Evolutionary conservation across 2,329 filamentous ascomycete species (phyloP).

Genomic region (Penicillium sp.): DNA sequence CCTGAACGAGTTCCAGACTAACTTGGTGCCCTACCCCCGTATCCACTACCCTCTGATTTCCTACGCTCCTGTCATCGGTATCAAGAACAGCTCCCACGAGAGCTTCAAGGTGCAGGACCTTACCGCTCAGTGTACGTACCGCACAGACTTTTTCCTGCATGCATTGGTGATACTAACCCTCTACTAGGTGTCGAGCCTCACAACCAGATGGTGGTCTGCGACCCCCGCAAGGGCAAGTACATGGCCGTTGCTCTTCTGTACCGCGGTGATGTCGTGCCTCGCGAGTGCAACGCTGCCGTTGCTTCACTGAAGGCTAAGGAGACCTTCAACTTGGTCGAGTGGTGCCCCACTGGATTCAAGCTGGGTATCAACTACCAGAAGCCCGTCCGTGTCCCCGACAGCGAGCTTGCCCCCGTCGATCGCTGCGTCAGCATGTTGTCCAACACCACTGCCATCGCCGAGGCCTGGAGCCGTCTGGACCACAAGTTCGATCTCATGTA

Average conservation of each 20-base stretch:
- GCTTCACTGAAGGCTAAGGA: slow-evolving; percentile 63
- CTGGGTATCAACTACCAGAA: slow-evolving; percentile 68
- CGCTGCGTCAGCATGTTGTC: slow-evolving; percentile 63
- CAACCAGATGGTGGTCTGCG: slow-evolving; percentile 70
- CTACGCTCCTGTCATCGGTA: slow-evolving; percentile 64
- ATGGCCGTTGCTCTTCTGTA: slow-evolving; percentile 68
- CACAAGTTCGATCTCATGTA: slow-evolving; percentile 73
- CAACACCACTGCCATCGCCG: slow-evolving; percentile 67
- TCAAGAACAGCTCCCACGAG: slow-evolving; percentile 77
- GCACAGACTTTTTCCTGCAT: background rate
- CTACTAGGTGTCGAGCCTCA: slow-evolving; percentile 61
- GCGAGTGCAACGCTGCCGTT: slow-evolving; percentile 61
- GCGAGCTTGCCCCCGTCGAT: slow-evolving; percentile 56
- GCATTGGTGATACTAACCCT: slow-evolving; percentile 4
- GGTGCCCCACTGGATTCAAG: slow-evolving; percentile 70
- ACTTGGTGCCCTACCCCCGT: slow-evolving; percentile 66
- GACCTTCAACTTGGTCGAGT: slow-evolving; percentile 67
- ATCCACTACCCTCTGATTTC: slow-evolving; percentile 68
- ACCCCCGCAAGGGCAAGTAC: slow-evolving; percentile 67
- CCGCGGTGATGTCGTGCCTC: slow-evolving; percentile 65
- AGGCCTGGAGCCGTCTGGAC: slow-evolving; percentile 64
- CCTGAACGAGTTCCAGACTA: slow-evolving; percentile 69
- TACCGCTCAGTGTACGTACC: slow-evolving; percentile 61
- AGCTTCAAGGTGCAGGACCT: slow-evolving; percentile 81
- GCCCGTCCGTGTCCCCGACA: slow-evolving; percentile 53